Base-by-base conservation (phyloP, 2,329 filamentous ascomycete species). In the Volutella citrinella region DNA sequence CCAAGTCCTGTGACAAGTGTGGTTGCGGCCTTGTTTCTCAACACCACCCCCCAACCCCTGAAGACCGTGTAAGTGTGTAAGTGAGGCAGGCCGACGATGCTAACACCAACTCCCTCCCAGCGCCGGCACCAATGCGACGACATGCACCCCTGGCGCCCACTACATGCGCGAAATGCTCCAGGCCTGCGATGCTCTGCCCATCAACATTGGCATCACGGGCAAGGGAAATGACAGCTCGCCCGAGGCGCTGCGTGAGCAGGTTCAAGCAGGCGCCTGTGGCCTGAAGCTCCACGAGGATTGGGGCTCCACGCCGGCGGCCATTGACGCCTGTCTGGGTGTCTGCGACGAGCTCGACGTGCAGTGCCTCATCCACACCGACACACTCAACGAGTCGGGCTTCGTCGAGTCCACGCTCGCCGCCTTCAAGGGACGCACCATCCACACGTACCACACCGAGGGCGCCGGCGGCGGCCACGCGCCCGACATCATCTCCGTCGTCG, bases 211-310 rank as follows among this genome's bases (percentile, higher is more conserved):
- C 22, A 86, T 97, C 54, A 96, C 90, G 0, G 88, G 86, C 25
- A 97, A 97, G 67, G 91, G 91, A 40, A 96, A 95, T 56, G 91
- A 97, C 60, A 81, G 82, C 47, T 77, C 77, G 10, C 74, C 78
- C 0, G 59, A 63, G 3, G 85, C 84, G 9, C 73, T 97, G 3
- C 77, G 80, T 30, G 87, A 96, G 48, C 88, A 95, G 63, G 74
- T 87, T 37, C 66, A 76, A 35, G 91, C 91, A 1, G 91, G 91
- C 9, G 90, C 84, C 2, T 91, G 87, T 49, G 91, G 91, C 7
- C 74, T 97, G 40, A 97, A 97, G 62, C 72, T 97, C 7, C 91
- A 97, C 61, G 91, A 97, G 65, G 91, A 97, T 62, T 97, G 91
- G 91, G 91, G 91, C 33, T 81, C 77, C 15, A 96, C 91, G 2